Conservation (phyloP, 163 green algal genomes). For the Chlamydomonas reinhardtii region DNA sequence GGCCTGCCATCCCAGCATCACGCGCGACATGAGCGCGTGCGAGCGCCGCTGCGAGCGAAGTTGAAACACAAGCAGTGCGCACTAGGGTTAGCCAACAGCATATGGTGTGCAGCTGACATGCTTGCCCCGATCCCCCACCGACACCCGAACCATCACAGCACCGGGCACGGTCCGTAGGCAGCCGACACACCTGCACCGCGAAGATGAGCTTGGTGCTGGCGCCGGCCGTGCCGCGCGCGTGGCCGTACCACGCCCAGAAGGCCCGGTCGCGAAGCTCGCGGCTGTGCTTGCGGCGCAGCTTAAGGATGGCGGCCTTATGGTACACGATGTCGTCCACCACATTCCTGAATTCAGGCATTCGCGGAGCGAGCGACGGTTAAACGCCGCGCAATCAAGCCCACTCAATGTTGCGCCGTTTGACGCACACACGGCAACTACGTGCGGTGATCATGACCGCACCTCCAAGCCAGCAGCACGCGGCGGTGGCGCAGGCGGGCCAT, state of each 20-base stretch:
- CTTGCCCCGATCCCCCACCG: too few relatives aligned
- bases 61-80: too few relatives aligned
- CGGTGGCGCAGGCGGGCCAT: constrained; percentile 30
- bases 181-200: constrained; percentile 26
- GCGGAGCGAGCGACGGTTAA: too few relatives aligned
- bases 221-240: background rate
- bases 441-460: background rate
- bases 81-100: too few relatives aligned
- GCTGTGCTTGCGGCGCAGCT: constrained; percentile 11
- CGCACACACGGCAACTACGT: too few relatives aligned
- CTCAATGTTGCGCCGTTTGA: too few relatives aligned
- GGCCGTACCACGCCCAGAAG: constrained; percentile 10
- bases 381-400: too few relatives aligned
- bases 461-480: constrained; percentile 16
- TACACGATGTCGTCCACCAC: constrained; percentile 31
- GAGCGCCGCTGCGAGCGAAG: constrained; percentile 21
- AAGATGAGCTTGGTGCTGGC: background rate
- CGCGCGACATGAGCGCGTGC: constrained; percentile 16
- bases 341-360: too few relatives aligned
- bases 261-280: background rate
- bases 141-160: background rate
- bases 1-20: constrained; percentile 25
- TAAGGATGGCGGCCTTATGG: constrained; percentile 25
- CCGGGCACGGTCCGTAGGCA: too few relatives aligned
- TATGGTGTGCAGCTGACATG: too few relatives aligned